phyloP scores from a whole-genome alignment of 163 green algal species.

The Chlamydomonas reinhardtii region DNA sequence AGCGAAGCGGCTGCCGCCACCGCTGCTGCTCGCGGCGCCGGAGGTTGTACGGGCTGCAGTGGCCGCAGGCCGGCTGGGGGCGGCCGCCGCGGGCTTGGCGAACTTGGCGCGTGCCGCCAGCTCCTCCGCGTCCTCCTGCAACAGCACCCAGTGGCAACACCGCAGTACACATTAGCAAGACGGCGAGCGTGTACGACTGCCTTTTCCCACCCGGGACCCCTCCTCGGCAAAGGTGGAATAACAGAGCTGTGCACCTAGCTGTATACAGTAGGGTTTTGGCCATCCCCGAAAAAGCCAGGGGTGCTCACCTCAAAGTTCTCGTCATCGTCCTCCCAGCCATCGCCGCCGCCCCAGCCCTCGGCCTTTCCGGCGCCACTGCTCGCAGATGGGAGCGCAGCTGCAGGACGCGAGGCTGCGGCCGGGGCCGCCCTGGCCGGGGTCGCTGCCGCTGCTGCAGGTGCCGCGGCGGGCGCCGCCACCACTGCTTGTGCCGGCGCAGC shows the following conservation, averaged over 20 bases:
- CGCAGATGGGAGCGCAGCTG: neutral
- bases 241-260: too few relatives aligned
- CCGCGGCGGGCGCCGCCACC: slow-evolving; percentile 2
- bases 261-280: too few relatives aligned
- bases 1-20: neutral
- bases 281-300: too few relatives aligned
- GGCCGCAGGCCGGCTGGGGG: neutral
- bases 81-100: slow-evolving; percentile 5
- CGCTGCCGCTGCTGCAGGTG: neutral
- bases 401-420: neutral
- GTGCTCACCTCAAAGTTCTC: slow-evolving; percentile 16
- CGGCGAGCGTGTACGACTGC: too few relatives aligned
- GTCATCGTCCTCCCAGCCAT: slow-evolving; percentile 44
- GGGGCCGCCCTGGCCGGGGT: neutral
- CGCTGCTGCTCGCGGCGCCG: neutral
- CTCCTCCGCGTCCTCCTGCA: slow-evolving; percentile 31
- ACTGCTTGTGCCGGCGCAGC: neutral
- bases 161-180: neutral
- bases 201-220: too few relatives aligned
- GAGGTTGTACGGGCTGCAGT: too few relatives aligned
- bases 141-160: neutral
- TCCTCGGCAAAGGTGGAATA: too few relatives aligned
- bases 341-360: neutral
- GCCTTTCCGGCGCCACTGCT: neutral
- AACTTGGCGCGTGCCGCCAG: slow-evolving; percentile 13